phyloP scores from a whole-genome alignment of 2,329 filamentous ascomycete genomes.

The Fusarium avenaceum region DNA sequence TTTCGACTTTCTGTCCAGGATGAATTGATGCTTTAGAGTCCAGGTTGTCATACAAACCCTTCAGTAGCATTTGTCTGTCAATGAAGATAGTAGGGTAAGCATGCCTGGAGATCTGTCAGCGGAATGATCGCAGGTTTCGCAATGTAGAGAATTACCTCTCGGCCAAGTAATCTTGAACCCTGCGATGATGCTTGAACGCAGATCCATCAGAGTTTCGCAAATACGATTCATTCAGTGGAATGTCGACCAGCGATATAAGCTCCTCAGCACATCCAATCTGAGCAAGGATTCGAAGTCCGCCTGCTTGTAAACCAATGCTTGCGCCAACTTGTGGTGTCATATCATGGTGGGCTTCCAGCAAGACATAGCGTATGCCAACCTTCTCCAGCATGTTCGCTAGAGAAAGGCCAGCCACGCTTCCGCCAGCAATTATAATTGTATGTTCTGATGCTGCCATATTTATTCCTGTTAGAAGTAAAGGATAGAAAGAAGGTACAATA shows the following conservation, averaged over 20 bases:
- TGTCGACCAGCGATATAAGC: background rate
- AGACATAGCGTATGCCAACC: constrained; percentile 59
- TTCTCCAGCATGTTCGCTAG: constrained; percentile 30
- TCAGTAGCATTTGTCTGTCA: constrained; percentile 54
- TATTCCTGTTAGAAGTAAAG: fast-evolving
- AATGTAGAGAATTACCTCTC: background rate
- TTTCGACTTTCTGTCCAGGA: constrained; percentile 26
- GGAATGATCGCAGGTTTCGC: background rate
- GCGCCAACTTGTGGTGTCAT: constrained; percentile 63
- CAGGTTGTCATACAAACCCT: constrained; percentile 53
- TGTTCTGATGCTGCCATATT: background rate
- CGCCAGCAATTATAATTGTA: constrained; percentile 26
- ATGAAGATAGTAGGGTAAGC: constrained; percentile 55
- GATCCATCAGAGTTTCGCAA: background rate
- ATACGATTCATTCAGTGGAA: background rate
- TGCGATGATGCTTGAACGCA: background rate
- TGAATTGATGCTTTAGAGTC: constrained; percentile 47
- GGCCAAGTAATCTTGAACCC: fast-evolving
- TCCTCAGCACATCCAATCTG: constrained; percentile 50
- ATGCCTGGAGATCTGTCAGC: no score
- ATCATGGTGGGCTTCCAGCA: constrained; percentile 60
- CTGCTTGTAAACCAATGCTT: constrained; percentile 60
- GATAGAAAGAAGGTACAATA: no score
- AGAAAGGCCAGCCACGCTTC: constrained; percentile 24
- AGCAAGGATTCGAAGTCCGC: constrained; percentile 62